Evolutionary conservation across 208 protist species (phyloP).

Genomic region (Wallacemonas sp.): DNA sequence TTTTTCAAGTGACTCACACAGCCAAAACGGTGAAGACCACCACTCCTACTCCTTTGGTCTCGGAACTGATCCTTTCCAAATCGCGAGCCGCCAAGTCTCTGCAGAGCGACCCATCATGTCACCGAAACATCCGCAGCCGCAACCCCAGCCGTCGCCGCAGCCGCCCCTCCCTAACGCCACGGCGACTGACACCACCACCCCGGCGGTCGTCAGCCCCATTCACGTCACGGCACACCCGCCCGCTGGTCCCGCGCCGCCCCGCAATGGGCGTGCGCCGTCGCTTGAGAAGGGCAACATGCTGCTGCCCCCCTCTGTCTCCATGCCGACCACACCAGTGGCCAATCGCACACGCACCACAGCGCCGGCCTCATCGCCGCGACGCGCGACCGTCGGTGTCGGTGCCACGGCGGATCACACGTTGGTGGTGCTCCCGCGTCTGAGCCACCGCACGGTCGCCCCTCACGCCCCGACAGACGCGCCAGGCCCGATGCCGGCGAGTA

Average conservation of each 20-base stretch:
- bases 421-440: not conserved
- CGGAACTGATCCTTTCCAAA: not conserved
- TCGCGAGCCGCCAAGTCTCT: not conserved
- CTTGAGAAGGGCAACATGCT: not conserved
- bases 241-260: not conserved
- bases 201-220: no score
- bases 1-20: not conserved
- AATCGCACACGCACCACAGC: not conserved
- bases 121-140: no score
- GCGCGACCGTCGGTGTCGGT: no score
- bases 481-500: no score
- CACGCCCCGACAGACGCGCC: no score
- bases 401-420: not conserved
- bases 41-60: constrained; percentile 4
- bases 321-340: not conserved
- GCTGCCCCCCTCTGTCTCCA: no score
- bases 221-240: not conserved
- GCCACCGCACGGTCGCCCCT: not conserved
- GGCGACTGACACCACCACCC: not conserved
- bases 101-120: no score
- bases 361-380: not conserved
- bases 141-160: no score
- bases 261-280: not conserved
- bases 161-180: not conserved
- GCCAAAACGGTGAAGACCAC: not conserved